Conservation (phyloP, 1,139 yeast species). For the Candida anutae region DNA sequence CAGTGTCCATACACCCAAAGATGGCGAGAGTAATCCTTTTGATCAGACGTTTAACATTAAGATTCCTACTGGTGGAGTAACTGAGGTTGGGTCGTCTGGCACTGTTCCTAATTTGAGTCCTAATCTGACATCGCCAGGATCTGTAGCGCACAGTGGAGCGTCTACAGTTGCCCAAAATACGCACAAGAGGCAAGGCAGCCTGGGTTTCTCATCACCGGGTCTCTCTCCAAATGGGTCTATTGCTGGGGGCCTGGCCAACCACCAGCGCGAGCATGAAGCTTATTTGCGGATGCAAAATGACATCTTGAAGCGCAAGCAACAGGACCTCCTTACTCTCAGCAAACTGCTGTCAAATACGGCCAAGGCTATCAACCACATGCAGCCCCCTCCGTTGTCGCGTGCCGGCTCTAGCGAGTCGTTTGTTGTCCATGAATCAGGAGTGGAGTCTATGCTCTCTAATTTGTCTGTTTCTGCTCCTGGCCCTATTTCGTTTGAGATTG, state of each 20-base stretch:
- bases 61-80: slow-evolving; percentile 4
- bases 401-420: slow-evolving; percentile 10
- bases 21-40: slow-evolving; percentile 32
- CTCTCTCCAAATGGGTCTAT: slow-evolving; percentile 10
- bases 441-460: slow-evolving; percentile 7
- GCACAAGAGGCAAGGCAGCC: background rate
- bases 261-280: slow-evolving; percentile 22
- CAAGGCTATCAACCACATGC: slow-evolving; percentile 1
- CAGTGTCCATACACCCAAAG: slow-evolving; percentile 24
- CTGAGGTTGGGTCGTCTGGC: background rate
- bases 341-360: slow-evolving; percentile 4
- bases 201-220: slow-evolving; percentile 6
- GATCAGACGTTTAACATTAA: slow-evolving; percentile 23
- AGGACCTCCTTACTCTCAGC: slow-evolving; percentile 20
- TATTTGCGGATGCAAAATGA: slow-evolving; percentile 34
- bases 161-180: too few relatives aligned
- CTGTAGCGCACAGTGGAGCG: too few relatives aligned
- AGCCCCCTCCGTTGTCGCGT: slow-evolving; percentile 5
- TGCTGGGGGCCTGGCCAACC: slow-evolving; percentile 5
- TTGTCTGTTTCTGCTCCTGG: too few relatives aligned
- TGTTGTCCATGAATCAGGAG: slow-evolving; percentile 4
- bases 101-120: background rate
- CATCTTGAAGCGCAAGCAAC: slow-evolving; percentile 32
- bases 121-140: too few relatives aligned
- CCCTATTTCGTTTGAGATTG: too few relatives aligned